These are phyloP conservation scores for Saccharomyces hybrid DNA, from an alignment of 1,139 yeast species.

Conservation along the genomic window DNA sequence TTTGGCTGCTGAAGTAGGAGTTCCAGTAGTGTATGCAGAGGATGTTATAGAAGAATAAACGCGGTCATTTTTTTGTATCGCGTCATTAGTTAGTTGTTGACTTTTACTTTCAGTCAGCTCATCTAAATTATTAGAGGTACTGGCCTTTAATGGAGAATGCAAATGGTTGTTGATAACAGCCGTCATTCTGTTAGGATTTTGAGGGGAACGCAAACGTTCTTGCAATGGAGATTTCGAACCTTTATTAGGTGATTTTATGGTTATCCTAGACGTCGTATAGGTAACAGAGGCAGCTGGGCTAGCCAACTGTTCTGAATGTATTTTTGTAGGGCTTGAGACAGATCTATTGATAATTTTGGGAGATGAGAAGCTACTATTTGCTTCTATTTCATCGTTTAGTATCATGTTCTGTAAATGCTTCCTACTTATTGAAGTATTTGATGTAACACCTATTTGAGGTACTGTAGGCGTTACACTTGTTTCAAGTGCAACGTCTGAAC, in stretches of 20 bases:
- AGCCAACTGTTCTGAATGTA: conserved; percentile 7
- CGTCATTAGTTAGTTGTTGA: neutral
- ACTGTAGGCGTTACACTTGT: conserved; percentile 1
- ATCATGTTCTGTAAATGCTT: neutral
- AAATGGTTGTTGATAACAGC: conserved; percentile 27
- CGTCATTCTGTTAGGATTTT: conserved; percentile 24
- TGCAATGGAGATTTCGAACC: conserved; percentile 6
- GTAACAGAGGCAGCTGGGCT: conserved; percentile 32
- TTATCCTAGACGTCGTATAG: conserved; percentile 31
- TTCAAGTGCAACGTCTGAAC: neutral
- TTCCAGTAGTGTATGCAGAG: neutral
- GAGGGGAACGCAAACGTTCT: conserved; percentile 22
- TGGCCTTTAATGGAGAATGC: conserved; percentile 23
- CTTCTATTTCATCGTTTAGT: neutral
- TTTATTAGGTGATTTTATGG: conserved; percentile 24
- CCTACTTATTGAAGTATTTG: neutral
- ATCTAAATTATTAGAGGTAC: neutral
- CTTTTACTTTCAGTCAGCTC: conserved; percentile 3
- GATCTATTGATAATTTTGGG: neutral
- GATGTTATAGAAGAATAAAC: neutral
- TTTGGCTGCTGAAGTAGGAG: neutral
- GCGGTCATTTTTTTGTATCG: neutral
- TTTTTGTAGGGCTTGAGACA: neutral
- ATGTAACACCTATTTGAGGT: neutral
- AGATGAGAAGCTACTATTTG: neutral